Evolutionary conservation across 371 early-diverging fungal genomes (phyloP).

Genomic region (Mortierella sp.): DNA sequence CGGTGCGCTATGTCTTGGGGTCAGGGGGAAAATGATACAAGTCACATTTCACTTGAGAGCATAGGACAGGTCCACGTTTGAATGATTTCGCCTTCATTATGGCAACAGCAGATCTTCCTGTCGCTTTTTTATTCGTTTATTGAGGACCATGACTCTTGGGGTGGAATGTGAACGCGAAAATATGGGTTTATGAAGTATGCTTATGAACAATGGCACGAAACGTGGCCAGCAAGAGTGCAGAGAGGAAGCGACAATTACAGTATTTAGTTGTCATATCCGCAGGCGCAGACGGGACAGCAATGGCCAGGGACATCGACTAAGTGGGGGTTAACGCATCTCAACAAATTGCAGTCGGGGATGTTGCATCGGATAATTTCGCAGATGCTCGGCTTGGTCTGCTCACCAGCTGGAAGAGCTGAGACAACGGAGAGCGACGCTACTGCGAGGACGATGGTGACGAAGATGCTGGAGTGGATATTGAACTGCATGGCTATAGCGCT

Average conservation of each 20-base stretch:
- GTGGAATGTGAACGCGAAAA: no score
- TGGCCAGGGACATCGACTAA: neutral
- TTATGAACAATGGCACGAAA: no score
- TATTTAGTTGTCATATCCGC: neutral
- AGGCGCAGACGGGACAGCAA: neutral
- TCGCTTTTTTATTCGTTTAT: no score
- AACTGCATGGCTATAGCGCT: no score
- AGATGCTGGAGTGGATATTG: neutral
- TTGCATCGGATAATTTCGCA: neutral
- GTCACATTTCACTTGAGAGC: neutral
- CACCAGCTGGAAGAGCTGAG: neutral
- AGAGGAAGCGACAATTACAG: no score
- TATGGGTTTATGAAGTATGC: no score
- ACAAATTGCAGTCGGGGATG: neutral
- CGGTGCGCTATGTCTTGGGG: neutral
- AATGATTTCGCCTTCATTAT: no score
- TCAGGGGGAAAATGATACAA: neutral
- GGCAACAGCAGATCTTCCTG: no score
- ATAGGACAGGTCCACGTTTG: no score
- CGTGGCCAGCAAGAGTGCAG: no score
- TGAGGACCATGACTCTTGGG: no score
- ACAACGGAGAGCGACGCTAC: neutral
- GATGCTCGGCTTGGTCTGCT: neutral
- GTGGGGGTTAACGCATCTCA: conserved; percentile 1
- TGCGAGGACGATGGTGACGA: neutral